Evolutionary conservation across 805 yeast genomes (phyloP).

Genomic region (Grigorovia jiainica): DNA sequence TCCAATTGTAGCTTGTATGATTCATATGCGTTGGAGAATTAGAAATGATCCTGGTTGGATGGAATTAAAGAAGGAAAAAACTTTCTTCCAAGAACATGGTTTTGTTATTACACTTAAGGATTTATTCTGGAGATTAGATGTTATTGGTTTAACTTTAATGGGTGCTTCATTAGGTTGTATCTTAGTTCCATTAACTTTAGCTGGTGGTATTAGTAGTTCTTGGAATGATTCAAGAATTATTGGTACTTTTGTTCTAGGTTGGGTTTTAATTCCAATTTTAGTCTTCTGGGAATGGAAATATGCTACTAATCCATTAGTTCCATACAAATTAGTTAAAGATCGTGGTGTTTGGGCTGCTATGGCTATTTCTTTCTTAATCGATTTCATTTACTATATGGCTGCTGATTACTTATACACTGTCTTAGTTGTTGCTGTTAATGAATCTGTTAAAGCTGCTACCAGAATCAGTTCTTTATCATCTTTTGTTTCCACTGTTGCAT

Average conservation of each 20-base stretch:
- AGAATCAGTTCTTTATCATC: conserved; percentile 54
- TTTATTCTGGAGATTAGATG: conserved; percentile 56
- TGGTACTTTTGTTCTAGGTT: conserved; percentile 63
- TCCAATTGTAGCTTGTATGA: conserved; percentile 46
- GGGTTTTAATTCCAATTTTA: conserved; percentile 49
- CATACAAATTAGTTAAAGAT: conserved; percentile 49
- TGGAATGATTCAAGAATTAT: conserved; percentile 58
- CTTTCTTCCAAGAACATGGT: conserved; percentile 32
- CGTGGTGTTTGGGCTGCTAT: conserved; percentile 71
- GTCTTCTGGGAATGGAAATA: conserved; percentile 47
- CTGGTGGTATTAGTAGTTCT: conserved; percentile 47
- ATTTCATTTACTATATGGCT: conserved; percentile 60
- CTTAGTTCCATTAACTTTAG: conserved; percentile 64
- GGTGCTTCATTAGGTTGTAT: conserved; percentile 52
- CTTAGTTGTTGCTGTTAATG: conserved; percentile 52
- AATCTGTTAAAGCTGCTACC: conserved; percentile 51
- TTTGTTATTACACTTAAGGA: conserved; percentile 25
- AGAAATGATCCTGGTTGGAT: conserved; percentile 43
- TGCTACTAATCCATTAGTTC: conserved; percentile 56
- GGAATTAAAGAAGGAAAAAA: conserved; percentile 32
- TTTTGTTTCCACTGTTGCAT: conserved; percentile 54
- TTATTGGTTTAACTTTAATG: conserved; percentile 50
- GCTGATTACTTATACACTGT: conserved; percentile 62
- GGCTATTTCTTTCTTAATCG: conserved; percentile 45
- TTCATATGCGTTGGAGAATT: conserved; percentile 50